phyloP scores from a whole-genome alignment of 257 asterid species.

The Lycium barbarum region DNA sequence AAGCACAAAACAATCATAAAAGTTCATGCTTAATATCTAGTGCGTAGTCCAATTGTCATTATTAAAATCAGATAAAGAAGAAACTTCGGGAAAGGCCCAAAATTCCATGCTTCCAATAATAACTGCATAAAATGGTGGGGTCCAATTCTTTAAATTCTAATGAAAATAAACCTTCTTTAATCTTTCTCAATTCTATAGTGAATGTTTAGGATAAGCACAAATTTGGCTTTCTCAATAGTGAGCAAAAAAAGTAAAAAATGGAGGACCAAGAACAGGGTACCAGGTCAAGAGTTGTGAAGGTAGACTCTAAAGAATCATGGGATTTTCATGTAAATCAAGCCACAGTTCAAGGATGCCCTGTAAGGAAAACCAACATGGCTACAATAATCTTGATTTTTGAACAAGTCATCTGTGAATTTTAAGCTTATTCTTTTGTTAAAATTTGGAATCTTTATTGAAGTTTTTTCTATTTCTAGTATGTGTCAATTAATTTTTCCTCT shows the following conservation, averaged over 20 bases:
- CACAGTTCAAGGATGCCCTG: constrained; percentile 45
- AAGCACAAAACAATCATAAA: background rate
- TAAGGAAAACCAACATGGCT: constrained; percentile 35
- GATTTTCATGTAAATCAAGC: constrained; percentile 51
- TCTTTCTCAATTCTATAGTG: background rate
- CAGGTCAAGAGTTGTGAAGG: constrained; percentile 40
- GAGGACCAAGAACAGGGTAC: constrained; percentile 35
- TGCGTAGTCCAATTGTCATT: background rate
- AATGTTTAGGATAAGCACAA: background rate
- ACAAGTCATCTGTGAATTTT: background rate
- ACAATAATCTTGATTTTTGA: background rate
- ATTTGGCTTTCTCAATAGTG: background rate
- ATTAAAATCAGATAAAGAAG: background rate
- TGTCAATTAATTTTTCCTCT: background rate
- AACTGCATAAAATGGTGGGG: constrained; percentile 23
- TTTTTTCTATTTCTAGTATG: constrained; percentile 3
- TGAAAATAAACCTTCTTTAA: background rate
- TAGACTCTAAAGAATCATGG: constrained; percentile 54
- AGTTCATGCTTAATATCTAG: background rate
- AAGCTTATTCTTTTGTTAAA: background rate
- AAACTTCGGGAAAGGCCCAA: background rate
- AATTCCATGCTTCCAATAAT: background rate
- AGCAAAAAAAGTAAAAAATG: constrained; percentile 26
- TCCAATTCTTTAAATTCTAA: background rate
- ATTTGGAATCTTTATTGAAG: background rate